Evolutionary conservation across 2,329 filamentous ascomycete species (phyloP).

Genomic region (Fusarium sp.): DNA sequence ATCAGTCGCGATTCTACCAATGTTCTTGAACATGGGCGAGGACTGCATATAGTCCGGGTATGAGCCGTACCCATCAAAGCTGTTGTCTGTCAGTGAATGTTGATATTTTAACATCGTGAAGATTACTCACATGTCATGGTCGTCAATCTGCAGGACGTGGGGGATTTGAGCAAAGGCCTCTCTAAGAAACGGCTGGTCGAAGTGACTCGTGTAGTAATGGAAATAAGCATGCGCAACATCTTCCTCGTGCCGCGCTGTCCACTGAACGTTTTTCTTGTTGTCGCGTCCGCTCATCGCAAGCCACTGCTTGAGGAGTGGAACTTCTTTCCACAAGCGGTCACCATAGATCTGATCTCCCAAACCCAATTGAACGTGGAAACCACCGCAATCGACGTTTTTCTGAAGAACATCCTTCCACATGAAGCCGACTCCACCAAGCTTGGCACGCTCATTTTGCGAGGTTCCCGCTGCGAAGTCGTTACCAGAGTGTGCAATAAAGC

Average conservation of each 20-base stretch:
- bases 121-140: constrained; percentile 91
- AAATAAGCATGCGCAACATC: constrained; percentile 97
- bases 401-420: constrained; percentile 99
- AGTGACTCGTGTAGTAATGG: constrained; percentile 98
- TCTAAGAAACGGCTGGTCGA: constrained; percentile 93
- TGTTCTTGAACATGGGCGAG: constrained; percentile 98
- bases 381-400: constrained; percentile 95
- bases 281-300: constrained; percentile 92
- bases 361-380: constrained; percentile 93
- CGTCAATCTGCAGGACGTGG: constrained; percentile 90
- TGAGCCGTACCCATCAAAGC: constrained; percentile 96
- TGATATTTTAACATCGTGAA: not conserved
- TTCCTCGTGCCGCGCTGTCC: constrained; percentile 95
- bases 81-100: constrained; percentile 51
- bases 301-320: constrained; percentile 94
- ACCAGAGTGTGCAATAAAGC: constrained; percentile 94
- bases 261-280: constrained; percentile 86
- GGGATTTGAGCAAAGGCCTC: constrained; percentile 98
- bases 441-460: constrained; percentile 84
- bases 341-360: constrained; percentile 96
- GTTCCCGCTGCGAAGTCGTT: constrained; percentile 95
- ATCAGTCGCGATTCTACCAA: constrained; percentile 92
- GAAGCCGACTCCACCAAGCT: constrained; percentile 87
- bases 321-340: constrained; percentile 95
- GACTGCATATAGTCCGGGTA: constrained; percentile 99